Base-by-base conservation (phyloP, 1,284 basidiomycete species). In the Ceratobasidium sp. region DNA sequence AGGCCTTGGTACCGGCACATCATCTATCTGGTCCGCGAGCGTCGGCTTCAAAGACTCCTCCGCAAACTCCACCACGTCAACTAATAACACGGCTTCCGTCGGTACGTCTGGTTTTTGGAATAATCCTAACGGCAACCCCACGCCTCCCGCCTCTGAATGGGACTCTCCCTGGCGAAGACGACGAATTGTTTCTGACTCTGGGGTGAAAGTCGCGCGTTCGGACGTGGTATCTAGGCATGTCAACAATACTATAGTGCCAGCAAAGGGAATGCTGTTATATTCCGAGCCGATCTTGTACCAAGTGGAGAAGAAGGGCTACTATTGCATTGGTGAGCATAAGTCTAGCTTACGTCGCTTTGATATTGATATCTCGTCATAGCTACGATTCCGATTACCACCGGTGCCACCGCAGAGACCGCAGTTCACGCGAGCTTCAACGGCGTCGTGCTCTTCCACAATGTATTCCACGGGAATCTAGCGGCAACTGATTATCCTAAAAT, bases 401-500 rank as follows among this genome's bases (percentile, higher is more conserved):
- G 31, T 74, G 41, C 76, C 45, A 67, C 67, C 50, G 72, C 77
- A 48, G 53, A 71, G 36, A 45, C 67, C 44, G 45, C 85, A 88
- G 31, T 88, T 54, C 95, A 97, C 80, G 91, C 95, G n/a, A 86
- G 87, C 24, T 99, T 97, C 83, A 85, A 86, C 8, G 97, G 96
- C 33, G 84, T 87, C 33, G 92, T 99, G 54, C 85, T 92, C 57
- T 99, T 99, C 87, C 88, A 89, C 79, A 99, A 98, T 82, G 90
- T 87, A 1, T 99, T 99, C 81, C 84, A 93, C 48, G 97, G 97
- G 47, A 89, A 94, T 81, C 87, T 99, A 22, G 90, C 97, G 2
- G 96, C 97, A 2, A 89, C 93, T 1, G 97, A 99, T 82, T 98
- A 98, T 82, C 97, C 97, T n/a, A 99, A 99, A 89, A 93, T 99